Evolutionary conservation across 176 grass and related monocot species (phyloP).

Genomic region (Triticum monococcum): DNA sequence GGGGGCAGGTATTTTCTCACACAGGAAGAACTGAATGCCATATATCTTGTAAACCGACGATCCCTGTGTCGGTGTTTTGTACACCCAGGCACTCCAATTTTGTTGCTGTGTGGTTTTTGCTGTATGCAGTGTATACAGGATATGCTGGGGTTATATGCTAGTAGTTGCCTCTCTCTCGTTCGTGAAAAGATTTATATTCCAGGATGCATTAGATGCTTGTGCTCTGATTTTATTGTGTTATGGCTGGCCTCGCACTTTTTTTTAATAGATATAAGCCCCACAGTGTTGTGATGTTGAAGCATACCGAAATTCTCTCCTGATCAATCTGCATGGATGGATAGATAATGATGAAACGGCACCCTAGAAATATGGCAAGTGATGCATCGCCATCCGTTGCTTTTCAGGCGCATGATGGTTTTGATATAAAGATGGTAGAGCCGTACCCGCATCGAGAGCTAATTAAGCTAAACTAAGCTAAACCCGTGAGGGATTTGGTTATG

Average conservation of each 20-base stretch:
- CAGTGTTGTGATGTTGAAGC: background rate
- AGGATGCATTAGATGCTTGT: background rate
- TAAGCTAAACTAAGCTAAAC: background rate
- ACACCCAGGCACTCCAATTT: conserved; percentile 17
- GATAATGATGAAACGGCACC: conserved; percentile 19
- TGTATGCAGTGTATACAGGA: background rate
- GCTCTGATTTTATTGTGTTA: background rate
- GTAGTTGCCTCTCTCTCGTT: background rate
- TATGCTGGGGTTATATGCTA: background rate
- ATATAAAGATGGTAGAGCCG: background rate
- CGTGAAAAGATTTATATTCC: background rate
- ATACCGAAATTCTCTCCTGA: background rate
- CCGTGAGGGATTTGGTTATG: background rate
- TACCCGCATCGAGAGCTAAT: background rate
- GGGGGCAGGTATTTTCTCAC: background rate
- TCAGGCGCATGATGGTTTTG: background rate
- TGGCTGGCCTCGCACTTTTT: background rate
- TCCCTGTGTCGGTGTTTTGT: background rate
- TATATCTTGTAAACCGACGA: background rate
- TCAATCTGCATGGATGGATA: background rate
- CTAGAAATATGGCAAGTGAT: conserved; percentile 10
- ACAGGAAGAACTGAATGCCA: background rate
- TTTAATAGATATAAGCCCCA: too few relatives aligned
- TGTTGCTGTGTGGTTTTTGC: conserved; percentile 9
- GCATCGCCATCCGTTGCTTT: background rate